A percentile compares a stretch with the other conserved stretches of the same genome.
These are phyloP conservation scores for Saccharomyces hybrid DNA, from an alignment of 1,139 yeast genomes.

Conservation along the genomic window DNA sequence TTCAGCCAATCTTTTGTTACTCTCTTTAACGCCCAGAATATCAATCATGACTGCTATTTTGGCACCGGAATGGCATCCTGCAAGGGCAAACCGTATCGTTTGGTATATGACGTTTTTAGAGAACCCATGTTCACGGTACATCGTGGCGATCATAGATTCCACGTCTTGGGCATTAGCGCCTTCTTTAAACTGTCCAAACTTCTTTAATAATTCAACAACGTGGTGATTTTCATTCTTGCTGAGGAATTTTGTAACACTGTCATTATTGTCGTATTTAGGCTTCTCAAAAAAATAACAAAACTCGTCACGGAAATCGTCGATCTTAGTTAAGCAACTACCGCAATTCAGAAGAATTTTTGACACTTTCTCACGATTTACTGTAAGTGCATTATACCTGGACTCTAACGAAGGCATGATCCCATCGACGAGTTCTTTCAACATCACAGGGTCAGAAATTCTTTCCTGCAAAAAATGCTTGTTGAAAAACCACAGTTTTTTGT, in stretches of 20 bases:
- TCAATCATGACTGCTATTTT: slow-evolving; percentile 53
- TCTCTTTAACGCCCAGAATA: slow-evolving; percentile 46
- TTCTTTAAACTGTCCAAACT: slow-evolving; percentile 6
- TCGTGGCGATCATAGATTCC: slow-evolving; percentile 10
- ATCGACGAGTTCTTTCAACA: slow-evolving; percentile 33
- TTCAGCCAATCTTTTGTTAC: slow-evolving; percentile 29
- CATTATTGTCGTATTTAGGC: slow-evolving; percentile 31
- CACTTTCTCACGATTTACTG: slow-evolving; percentile 10
- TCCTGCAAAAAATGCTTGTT: slow-evolving; percentile 56
- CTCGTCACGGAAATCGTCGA: slow-evolving; percentile 41
- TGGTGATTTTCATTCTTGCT: slow-evolving; percentile 10
- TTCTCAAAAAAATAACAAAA: slow-evolving; percentile 44
- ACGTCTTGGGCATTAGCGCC: slow-evolving; percentile 21
- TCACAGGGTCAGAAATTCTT: slow-evolving; percentile 33
- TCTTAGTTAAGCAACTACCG: slow-evolving; percentile 37
- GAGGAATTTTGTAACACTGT: slow-evolving; percentile 19
- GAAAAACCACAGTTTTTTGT: slow-evolving; percentile 62
- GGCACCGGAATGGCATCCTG: slow-evolving; percentile 66
- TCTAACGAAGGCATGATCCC: slow-evolving; percentile 23
- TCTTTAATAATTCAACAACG: slow-evolving; percentile 14
- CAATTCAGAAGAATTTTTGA: slow-evolving; percentile 21
- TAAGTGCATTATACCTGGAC: neutral
- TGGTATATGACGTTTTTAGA: slow-evolving; percentile 49
- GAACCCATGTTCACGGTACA: slow-evolving; percentile 11
- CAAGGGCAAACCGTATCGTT: slow-evolving; percentile 59